These are phyloP conservation scores for Alternaria alternata DNA, from an alignment of 2,329 filamentous ascomycete genomes.

Conservation along the genomic window DNA sequence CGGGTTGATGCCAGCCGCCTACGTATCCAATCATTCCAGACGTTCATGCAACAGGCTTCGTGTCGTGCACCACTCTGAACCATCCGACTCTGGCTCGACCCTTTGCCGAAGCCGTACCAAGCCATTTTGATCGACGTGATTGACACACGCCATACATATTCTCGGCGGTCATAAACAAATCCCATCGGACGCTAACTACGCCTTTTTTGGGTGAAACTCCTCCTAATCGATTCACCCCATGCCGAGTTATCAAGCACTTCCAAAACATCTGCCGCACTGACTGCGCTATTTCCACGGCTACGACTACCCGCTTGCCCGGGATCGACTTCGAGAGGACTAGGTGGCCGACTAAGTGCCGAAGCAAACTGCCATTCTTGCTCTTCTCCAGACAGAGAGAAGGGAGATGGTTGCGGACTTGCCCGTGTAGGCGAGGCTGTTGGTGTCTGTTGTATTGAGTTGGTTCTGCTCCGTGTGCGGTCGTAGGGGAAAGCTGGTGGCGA, in stretches of 20 bases:
- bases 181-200: constrained; percentile 22
- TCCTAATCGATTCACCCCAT: constrained; percentile 91
- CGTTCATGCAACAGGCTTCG: constrained; percentile 44
- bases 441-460: constrained; percentile 51
- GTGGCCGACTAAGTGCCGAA: constrained; percentile 51
- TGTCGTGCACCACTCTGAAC: constrained; percentile 24
- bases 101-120: constrained; percentile 29
- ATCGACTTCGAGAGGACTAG: constrained; percentile 46
- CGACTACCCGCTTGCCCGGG: constrained; percentile 54
- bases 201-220: constrained; percentile 78
- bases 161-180: constrained; percentile 6
- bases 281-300: constrained; percentile 71
- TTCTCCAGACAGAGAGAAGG: constrained; percentile 38
- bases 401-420: constrained; percentile 36
- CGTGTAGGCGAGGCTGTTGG: constrained; percentile 47
- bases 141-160: constrained; percentile 14
- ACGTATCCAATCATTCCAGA: constrained; percentile 35
- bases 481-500: constrained; percentile 35
- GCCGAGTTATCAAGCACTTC: constrained; percentile 87
- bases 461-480: constrained; percentile 42
- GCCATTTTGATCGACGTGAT: constrained; percentile 16
- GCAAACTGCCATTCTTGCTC: constrained; percentile 58
- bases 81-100: constrained; percentile 29
- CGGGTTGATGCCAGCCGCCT: constrained; percentile 24
- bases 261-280: constrained; percentile 79